Evolutionary conservation across 2,329 filamentous ascomycete genomes (phyloP), one percentile per base, ranked within the genome.

Genomic region (Phoma sp.): DNA sequence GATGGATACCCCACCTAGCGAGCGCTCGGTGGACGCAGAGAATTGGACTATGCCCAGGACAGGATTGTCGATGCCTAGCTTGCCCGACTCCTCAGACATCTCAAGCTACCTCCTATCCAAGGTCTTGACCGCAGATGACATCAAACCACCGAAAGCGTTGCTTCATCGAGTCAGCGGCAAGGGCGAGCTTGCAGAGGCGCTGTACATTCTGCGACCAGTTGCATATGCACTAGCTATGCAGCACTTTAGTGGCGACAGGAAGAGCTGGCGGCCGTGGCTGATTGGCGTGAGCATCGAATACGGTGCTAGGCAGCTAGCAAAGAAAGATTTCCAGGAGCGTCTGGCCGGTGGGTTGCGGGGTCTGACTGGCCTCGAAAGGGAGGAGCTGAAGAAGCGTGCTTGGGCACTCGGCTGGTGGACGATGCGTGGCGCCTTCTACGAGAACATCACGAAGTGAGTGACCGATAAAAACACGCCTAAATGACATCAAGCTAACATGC

Each of bases 351-450:
- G 91, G 25, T 80, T 95, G 57, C 84, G 91, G 42, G 92, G 85
- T 1, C 70, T 95, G 26, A 96, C 93, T 20, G 86, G 89, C 7
- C 81, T 99, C 15, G 95, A 99, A 77, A 86, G 88, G 51, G 93
- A 97, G 63, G 93, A 98, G 78, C 86, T 96, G 82, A 87, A 83
- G 71, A 92, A 91, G 76, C 84, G 95, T 59, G 92, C 90, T 32
- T 96, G 92, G 92, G 87, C 87, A 2, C 88, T 97, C 81, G 90
- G 87, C 17, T 98, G 95, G 93, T 99, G 95, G 95, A 78, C 84
- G 21, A 95, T 99, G 91, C 86, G 93, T 56, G 93, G 95, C n/a
- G 92, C 93, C 2, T 96, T 96, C 66, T 99, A 99, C 76, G 91
- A 98, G 76, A 91, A 92, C 66, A 83, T 97, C 56, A 96, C 92